Evolutionary conservation across 1,284 basidiomycete genomes (phyloP), one percentile per base, ranked within the genome.

Genomic region (Phaffia rhodozyma): DNA sequence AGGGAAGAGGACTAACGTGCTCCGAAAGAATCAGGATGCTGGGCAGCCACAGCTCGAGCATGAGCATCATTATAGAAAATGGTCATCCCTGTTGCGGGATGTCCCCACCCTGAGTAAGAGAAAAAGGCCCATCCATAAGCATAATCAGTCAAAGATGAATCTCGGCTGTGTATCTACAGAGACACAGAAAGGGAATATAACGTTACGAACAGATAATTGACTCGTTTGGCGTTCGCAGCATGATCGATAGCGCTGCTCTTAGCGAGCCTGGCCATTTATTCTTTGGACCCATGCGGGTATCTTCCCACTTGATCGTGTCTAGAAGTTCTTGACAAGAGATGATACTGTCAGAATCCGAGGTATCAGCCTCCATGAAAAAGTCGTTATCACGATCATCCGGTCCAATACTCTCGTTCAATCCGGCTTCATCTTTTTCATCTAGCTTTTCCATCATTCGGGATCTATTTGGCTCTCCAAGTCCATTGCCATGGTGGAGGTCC

Each of bases 141-240:
- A n/a, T 20, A 18, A n/a, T 25, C n/a, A 23, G 23, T 18, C 23
- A 29, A 29, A 18, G 34, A 2, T 16, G 5, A 11, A 43, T 43
- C 7, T 43, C 13, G 13, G 16, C 38, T 11, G 5, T 7, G 38
- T 43, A 16, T 43, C 38, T 43, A 2, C 16, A 43, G 13, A 43
- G 38, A 16, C 2, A 11, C 5, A 43, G 13, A 43, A 16, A 16
- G 16, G 16, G 38, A 43, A 43, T 5, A 43, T 7, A 43, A 25
- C 43, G 4, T 27, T 27, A 62, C 54, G 38, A 9, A 62, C 61
- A 63, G 55, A 63, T 63, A 23, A 63, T 51, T 5, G 54, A 56
- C 47, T 63, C 61, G 51, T 63, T 63, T 2, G 61, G 61, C 11
- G 61, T 63, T 29, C 58, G 57, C 27, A 63, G 30, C 3, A 58